These are phyloP conservation scores for Aristolochia contorta DNA, from an alignment of 164 flowering plant species.

Conservation along the genomic window DNA sequence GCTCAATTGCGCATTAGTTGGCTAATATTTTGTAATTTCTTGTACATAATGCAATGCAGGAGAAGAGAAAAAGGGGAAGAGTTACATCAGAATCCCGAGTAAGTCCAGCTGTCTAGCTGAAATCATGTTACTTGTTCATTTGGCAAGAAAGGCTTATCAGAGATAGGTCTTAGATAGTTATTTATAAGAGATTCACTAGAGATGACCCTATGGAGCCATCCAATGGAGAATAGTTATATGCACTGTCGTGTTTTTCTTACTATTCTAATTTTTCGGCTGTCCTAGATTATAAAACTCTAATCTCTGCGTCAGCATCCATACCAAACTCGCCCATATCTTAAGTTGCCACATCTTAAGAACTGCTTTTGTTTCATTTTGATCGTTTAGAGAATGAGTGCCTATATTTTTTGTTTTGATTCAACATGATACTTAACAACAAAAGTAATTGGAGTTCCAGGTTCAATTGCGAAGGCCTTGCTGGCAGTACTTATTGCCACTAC, in stretches of 20 bases:
- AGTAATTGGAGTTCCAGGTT: slow-evolving; percentile 22
- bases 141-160: not conserved
- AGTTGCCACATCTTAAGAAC: too few relatives aligned
- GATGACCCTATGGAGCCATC: too few relatives aligned
- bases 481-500: slow-evolving; percentile 22
- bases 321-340: too few relatives aligned
- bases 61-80: not conserved
- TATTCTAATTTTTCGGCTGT: not conserved
- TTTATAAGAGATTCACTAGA: too few relatives aligned
- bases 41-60: slow-evolving; percentile 20
- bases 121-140: not conserved
- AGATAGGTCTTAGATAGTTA: not conserved
- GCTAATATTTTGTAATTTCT: not conserved
- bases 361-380: too few relatives aligned
- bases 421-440: not conserved
- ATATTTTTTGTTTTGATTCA: not conserved
- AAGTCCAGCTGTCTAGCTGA: slow-evolving; percentile 14
- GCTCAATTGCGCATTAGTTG: not conserved
- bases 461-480: slow-evolving; percentile 22
- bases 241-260: not conserved
- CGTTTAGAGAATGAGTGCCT: too few relatives aligned
- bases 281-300: not conserved
- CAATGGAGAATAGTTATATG: too few relatives aligned
- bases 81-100: slow-evolving; percentile 35
- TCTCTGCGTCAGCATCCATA: not conserved